Evolutionary conservation across 2,329 filamentous ascomycete species (phyloP), one percentile per base, ranked within the genome.

Genomic region (Hymenoscyphus infarciens): DNA sequence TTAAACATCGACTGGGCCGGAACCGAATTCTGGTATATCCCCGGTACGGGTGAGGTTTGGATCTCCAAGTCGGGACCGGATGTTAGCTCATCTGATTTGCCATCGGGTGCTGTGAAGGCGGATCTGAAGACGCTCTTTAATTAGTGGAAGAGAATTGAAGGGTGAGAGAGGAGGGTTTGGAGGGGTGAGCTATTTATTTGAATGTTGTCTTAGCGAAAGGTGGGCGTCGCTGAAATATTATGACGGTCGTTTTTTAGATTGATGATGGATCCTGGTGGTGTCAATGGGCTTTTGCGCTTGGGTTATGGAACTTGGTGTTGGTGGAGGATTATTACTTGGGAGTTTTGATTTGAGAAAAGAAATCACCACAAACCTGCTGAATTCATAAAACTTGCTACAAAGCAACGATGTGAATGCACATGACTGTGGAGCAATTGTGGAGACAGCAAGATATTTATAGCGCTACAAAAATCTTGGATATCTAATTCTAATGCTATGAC

Each of bases 401-500:
- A 38, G 13, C 5, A 38, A 16, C 13, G 13, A 10, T 25, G 19
- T 49, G 45, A 22, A 49, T 49, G n/a, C 22, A 49, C 22, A 25
- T 52, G 45, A 25, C 3, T 52, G 19, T 22, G 45, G 25, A 5
- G 45, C 5, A 13, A 25, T 52, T 22, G 10, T 52, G 45, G 45
- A 38, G 35, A 27, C 45, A 52, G 19, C 25, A 25, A 25, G 45
- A 52, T 52, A 19, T 25, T 10, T 25, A 52, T 52, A 15, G 45
- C 22, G 22, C 19, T 52, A 52, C 45, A 52, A 52, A 52, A 22
- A 10, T 52, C n/a, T 27, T 45, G 58, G 45, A 56, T 35, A 53
- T 63, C 53, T 64, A 66, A 45, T 56, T 66, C 67, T 70, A 72
- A 49, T 52, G 63, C 62, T 69, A 64, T 25, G 71, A 73, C 67